Conservation (phyloP, 2,329 filamentous ascomycete genomes). For the Penicillium expansum region DNA sequence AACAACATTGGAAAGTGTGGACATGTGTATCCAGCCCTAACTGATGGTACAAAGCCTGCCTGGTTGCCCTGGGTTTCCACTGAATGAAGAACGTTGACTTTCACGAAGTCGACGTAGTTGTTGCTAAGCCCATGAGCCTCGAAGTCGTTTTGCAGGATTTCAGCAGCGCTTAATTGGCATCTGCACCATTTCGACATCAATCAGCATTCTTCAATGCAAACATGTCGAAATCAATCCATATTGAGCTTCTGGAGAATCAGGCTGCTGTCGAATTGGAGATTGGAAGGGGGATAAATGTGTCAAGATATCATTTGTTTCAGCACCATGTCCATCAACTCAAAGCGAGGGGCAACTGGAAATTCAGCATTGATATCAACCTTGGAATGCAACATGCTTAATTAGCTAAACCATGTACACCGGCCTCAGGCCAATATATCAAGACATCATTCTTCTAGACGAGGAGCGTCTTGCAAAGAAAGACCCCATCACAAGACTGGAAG, state of each 20-base stretch:
- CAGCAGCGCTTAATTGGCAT: too few relatives aligned
- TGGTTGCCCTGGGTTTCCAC: too few relatives aligned
- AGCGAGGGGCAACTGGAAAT: background rate
- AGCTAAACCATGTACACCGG: background rate
- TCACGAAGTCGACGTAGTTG: too few relatives aligned
- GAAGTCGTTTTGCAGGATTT: too few relatives aligned
- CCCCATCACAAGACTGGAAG: background rate
- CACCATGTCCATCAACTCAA: background rate
- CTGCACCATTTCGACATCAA: too few relatives aligned
- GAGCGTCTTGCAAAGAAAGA: background rate
- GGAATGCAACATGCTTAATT: background rate
- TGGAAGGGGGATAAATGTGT: too few relatives aligned
- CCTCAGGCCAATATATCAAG: background rate
- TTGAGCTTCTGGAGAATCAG: too few relatives aligned
- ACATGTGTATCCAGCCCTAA: background rate
- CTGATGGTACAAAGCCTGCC: too few relatives aligned
- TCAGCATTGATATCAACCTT: background rate
- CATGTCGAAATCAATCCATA: background rate
- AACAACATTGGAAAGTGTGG: background rate
- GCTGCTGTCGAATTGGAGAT: too few relatives aligned
- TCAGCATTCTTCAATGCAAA: background rate
- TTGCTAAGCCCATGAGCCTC: too few relatives aligned
- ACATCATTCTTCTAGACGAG: background rate
- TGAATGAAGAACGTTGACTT: too few relatives aligned
- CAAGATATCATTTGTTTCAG: too few relatives aligned